These are phyloP conservation scores for Saccharata proteae DNA, from an alignment of 2,329 filamentous ascomycete species.

Conservation along the genomic window DNA sequence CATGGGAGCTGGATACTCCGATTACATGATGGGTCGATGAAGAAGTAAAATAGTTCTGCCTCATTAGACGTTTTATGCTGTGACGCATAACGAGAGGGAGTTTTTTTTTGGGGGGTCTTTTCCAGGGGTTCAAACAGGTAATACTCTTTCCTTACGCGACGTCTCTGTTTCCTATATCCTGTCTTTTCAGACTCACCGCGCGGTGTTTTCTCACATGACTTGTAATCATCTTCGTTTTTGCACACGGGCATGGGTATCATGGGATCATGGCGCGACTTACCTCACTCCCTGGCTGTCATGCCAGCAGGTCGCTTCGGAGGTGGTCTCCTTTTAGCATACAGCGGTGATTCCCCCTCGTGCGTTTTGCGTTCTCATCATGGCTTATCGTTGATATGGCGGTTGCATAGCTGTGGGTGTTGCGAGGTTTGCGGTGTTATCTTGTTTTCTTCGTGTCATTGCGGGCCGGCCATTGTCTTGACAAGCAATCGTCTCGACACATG, in stretches of 20 bases:
- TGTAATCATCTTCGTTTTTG: conserved; percentile 13
- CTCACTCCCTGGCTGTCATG: conserved; percentile 13
- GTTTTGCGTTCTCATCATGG: conserved; percentile 13
- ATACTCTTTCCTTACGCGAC: conserved; percentile 17
- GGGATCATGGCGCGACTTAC: conserved; percentile 9
- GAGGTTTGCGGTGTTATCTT: conserved; percentile 1
- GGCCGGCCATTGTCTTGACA: conserved; percentile 8
- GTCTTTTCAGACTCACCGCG: conserved; percentile 29
- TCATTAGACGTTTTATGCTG: conserved; percentile 4
- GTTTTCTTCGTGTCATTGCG: conserved; percentile 7
- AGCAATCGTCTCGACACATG: too few species aligned
- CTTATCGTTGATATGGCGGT: conserved; percentile 7
- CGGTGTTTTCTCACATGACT: conserved; percentile 23
- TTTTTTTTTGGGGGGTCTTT: conserved; percentile 9
- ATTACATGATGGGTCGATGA: conserved; percentile 28
- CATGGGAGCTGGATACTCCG: conserved; percentile 21
- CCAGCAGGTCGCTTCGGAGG: conserved; percentile 21
- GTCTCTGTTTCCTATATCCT: conserved; percentile 19
- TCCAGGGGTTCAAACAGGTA: conserved; percentile 19
- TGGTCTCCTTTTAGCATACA: conserved; percentile 30
- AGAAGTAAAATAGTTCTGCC: conserved; percentile 2
- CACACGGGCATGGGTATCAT: conserved; percentile 24
- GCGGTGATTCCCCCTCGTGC: conserved; percentile 32
- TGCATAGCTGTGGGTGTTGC: conserved; percentile 9
- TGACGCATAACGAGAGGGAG: conserved; percentile 3